These are phyloP conservation scores for Emydomyces testavorans DNA, from an alignment of 2,329 filamentous ascomycete species.

Conservation along the genomic window DNA sequence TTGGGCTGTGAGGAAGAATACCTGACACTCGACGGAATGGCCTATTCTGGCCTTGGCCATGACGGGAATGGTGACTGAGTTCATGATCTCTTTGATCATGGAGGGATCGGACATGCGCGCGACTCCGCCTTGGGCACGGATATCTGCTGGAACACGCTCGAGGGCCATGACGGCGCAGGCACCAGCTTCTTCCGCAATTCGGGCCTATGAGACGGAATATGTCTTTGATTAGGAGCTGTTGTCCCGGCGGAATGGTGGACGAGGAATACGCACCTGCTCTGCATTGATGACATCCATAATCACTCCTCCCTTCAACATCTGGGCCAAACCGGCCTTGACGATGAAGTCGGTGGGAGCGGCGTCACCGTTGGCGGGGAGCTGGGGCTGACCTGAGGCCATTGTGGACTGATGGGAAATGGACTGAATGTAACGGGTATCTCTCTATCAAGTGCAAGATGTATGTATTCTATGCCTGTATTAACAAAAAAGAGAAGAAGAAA, in stretches of 20 bases:
- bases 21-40: constrained; percentile 93
- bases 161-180: constrained; percentile 97
- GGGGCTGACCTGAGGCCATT: constrained; percentile 30
- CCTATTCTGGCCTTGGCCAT: constrained; percentile 99
- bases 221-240: not conserved
- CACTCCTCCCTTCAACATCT: constrained; percentile 98
- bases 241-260: not conserved
- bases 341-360: constrained; percentile 53
- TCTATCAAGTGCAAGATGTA: not conserved
- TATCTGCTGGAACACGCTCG: constrained; percentile 93
- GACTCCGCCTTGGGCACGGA: constrained; percentile 81
- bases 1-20: no score
- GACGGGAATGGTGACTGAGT: constrained; percentile 88
- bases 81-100: constrained; percentile 94
- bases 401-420: constrained; percentile 12
- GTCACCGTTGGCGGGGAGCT: constrained; percentile 34
- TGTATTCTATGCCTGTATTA: no score
- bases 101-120: constrained; percentile 91
- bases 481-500: not conserved
- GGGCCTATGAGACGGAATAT: constrained; percentile 46
- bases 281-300: constrained; percentile 99
- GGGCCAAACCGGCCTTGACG: constrained; percentile 87
- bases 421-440: not conserved
- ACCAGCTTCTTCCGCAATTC: constrained; percentile 93
- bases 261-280: constrained; percentile 48